Conservation (phyloP, 768 basidiomycete species). For the Ramaria rubella region DNA sequence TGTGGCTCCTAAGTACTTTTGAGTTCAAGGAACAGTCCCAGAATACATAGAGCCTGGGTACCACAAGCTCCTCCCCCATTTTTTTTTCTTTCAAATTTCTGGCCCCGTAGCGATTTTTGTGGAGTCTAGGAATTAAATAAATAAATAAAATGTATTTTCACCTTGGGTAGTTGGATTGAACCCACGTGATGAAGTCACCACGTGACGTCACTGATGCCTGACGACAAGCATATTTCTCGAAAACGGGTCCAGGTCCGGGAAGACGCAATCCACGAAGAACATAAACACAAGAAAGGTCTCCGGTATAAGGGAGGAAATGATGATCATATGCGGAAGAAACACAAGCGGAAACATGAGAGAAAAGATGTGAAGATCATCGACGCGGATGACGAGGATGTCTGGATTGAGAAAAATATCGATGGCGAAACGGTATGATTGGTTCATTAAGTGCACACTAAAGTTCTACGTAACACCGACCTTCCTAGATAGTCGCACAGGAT, state of each 20-base stretch:
- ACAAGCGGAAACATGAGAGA: constrained; percentile 5
- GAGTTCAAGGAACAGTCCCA: too few relatives aligned
- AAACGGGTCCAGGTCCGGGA: not conserved
- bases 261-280: not conserved
- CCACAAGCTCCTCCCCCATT: too few relatives aligned
- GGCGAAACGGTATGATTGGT: constrained; percentile 55
- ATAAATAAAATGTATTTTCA: too few relatives aligned
- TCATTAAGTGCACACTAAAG: constrained; percentile 11
- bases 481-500: constrained; percentile 56
- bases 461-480: constrained; percentile 10
- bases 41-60: too few relatives aligned
- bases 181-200: too few relatives aligned
- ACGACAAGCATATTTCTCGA: constrained; percentile 3
- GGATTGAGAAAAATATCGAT: constrained; percentile 85
- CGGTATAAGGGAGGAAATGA: not conserved
- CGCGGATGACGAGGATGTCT: constrained; percentile 59
- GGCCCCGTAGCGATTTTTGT: too few relatives aligned
- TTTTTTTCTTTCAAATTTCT: too few relatives aligned
- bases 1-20: not conserved
- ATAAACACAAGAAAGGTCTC: not conserved
- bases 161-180: too few relatives aligned
- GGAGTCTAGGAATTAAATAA: too few relatives aligned
- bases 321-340: constrained; percentile 3
- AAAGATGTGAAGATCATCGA: constrained; percentile 2
- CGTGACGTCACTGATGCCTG: constrained; percentile 10